phyloP scores from a whole-genome alignment of 257 asterid genomes.

The Solanum bulbocastanum region DNA sequence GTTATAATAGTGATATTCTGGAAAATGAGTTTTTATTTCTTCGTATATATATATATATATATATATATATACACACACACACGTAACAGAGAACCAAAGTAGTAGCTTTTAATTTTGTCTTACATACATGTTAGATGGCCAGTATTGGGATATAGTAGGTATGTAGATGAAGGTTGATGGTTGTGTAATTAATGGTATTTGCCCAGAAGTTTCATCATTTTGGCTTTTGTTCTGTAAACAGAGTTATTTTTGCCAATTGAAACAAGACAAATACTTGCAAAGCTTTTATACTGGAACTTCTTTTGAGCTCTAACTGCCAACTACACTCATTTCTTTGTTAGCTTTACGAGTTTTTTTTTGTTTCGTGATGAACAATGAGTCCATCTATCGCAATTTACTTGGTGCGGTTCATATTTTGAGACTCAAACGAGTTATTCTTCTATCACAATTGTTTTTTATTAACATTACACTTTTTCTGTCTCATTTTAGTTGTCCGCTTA shows the following conservation, averaged over 20 bases:
- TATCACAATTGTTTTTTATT: too few species aligned
- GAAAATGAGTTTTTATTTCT: neutral
- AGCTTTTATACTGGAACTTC: neutral
- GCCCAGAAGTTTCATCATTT: neutral
- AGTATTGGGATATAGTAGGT: neutral
- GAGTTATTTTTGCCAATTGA: neutral
- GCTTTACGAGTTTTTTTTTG: neutral
- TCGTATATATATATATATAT: neutral
- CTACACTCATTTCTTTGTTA: neutral
- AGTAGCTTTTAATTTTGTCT: neutral
- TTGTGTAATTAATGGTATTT: neutral
- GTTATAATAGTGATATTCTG: neutral
- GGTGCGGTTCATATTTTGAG: neutral
- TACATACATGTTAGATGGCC: neutral
- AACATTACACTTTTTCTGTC: fast-evolving
- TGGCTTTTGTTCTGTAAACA: neutral
- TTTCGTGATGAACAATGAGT: neutral
- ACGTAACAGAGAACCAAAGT: neutral
- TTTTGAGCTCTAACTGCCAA: neutral
- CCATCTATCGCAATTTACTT: too few species aligned
- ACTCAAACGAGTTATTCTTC: neutral
- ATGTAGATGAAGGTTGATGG: neutral
- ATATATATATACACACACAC: too few species aligned
- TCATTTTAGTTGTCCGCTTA: neutral
- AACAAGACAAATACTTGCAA: neutral